phyloP scores from a whole-genome alignment of 441 rosid genomes.

The Raphanus hybrid region DNA sequence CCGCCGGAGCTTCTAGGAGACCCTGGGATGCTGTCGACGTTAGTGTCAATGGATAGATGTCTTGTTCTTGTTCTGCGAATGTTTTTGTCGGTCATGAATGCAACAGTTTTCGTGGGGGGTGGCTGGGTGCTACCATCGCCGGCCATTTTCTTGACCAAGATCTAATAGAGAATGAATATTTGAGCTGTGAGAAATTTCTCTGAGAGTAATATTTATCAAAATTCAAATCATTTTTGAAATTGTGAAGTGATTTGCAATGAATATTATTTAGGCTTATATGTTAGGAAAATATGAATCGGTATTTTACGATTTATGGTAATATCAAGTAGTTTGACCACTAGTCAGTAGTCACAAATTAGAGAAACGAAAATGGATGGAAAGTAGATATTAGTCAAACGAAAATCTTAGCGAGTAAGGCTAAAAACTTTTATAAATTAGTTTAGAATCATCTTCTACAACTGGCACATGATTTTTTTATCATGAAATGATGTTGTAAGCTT shows the following conservation, averaged over 20 bases:
- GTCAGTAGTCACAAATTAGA: neutral
- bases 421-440: neutral
- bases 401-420: neutral
- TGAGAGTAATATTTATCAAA: neutral
- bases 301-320: neutral
- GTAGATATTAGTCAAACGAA: neutral
- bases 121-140: neutral
- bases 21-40: neutral
- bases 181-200: neutral
- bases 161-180: neutral
- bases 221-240: neutral
- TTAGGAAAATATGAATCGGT: neutral
- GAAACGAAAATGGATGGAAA: neutral
- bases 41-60: neutral
- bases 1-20: conserved; percentile 17
- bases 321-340: neutral
- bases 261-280: neutral
- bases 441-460: neutral
- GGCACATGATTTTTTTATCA: neutral
- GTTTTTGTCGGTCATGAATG: neutral
- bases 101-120: neutral
- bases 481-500: neutral
- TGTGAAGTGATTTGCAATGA: neutral
- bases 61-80: neutral
- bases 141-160: neutral